Conservation (phyloP, 495 filamentous ascomycete genomes). For the Neurospora sp. region DNA sequence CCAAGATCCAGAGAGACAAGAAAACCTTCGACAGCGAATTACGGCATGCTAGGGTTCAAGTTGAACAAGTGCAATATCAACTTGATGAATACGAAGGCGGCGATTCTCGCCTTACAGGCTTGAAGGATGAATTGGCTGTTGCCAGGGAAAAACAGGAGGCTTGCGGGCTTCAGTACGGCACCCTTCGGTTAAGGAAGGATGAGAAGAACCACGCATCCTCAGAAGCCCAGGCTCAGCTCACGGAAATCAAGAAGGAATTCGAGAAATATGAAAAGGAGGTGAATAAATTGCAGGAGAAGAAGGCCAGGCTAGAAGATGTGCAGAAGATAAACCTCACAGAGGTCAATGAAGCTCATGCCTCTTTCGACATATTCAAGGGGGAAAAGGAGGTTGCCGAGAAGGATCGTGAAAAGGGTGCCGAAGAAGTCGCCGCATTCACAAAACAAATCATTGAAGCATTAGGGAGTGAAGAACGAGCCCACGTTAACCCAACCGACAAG, state of each 20-base stretch:
- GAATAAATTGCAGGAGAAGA: slow-evolving; percentile 27
- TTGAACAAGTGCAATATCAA: slow-evolving; percentile 21
- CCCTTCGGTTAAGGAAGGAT: slow-evolving; percentile 22
- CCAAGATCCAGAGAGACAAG: slow-evolving; percentile 38
- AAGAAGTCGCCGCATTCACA: slow-evolving; percentile 43
- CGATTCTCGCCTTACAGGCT: slow-evolving; percentile 28
- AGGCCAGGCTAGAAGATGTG: slow-evolving; percentile 35
- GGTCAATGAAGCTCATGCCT: slow-evolving; percentile 55
- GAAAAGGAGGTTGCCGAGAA: slow-evolving; percentile 36
- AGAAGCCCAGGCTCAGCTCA: slow-evolving; percentile 14
- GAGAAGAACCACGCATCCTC: slow-evolving; percentile 28
- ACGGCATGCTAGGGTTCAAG: slow-evolving; percentile 13
- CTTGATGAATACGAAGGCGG: slow-evolving; percentile 35
- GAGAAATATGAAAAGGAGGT: neutral
- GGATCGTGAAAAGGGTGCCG: slow-evolving; percentile 36
- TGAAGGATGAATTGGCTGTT: slow-evolving; percentile 25
- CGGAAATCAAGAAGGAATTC: slow-evolving; percentile 8
- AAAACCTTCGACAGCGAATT: slow-evolving; percentile 15
- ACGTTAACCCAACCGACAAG: slow-evolving; percentile 49
- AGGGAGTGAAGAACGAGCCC: neutral
- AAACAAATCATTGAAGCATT: slow-evolving; percentile 38
- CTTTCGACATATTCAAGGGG: slow-evolving; percentile 38
- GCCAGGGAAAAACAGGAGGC: slow-evolving; percentile 22
- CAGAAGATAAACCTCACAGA: slow-evolving; percentile 46
- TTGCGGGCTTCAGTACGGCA: slow-evolving; percentile 33